Conservation (phyloP, 2,329 filamentous ascomycete species). For the Calonectria hongkongensis region DNA sequence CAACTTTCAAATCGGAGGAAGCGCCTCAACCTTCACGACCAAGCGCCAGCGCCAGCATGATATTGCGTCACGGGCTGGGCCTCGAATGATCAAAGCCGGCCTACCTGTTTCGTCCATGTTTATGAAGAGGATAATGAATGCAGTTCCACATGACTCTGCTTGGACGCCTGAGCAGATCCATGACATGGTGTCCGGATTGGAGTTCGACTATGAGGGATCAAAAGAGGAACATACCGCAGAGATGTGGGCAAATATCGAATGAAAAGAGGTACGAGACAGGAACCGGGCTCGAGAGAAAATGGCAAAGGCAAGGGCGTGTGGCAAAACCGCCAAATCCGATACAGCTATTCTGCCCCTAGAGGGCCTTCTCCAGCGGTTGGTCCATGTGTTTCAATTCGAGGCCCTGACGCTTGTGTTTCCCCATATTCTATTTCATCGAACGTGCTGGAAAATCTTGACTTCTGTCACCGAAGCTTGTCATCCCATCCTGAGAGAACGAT, state of each 20-base stretch:
- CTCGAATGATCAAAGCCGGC: slow-evolving; percentile 56
- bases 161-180: slow-evolving; percentile 60
- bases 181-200: slow-evolving; percentile 59
- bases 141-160: slow-evolving; percentile 44
- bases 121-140: slow-evolving; percentile 55
- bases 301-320: not conserved
- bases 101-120: slow-evolving; percentile 62
- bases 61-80: slow-evolving; percentile 47
- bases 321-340: not conserved
- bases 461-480: not conserved
- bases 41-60: not conserved
- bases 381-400: slow-evolving; percentile 60
- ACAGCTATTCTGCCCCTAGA: slow-evolving; percentile 39
- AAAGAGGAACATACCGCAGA: slow-evolving; percentile 33
- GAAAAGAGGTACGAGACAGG: slow-evolving; percentile 10
- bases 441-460: not conserved
- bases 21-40: slow-evolving; percentile 46
- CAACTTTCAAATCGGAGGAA: slow-evolving; percentile 61
- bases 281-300: slow-evolving; percentile 7
- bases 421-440: not conserved
- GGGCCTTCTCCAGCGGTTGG: slow-evolving; percentile 58
- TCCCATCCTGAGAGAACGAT: not conserved
- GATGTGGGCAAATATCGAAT: no score
- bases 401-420: slow-evolving; percentile 59
- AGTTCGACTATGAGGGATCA: slow-evolving; percentile 45